Evolutionary conservation across 768 basidiomycete species (phyloP), one percentile per base, ranked within the genome.

Genomic region (Baorangia bicolor): DNA sequence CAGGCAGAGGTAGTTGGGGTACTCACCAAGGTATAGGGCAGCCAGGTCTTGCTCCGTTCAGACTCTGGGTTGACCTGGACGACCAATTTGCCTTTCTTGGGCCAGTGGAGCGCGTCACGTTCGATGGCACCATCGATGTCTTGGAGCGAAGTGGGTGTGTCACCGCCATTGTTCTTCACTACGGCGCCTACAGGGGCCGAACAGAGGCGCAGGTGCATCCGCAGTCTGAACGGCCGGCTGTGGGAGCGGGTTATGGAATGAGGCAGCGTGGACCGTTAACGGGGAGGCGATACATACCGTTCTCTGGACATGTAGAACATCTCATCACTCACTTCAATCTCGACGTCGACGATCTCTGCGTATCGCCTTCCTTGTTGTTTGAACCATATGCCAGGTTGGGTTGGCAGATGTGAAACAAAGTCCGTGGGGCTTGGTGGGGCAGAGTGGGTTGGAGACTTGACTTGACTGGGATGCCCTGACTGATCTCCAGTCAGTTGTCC

Each of bases 11-110:
- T 5, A 12, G 16, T 2, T 21, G 51, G 16, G 37, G 9, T 21
- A 68, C 75, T 59, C 21, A 81, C 82, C 70, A 82, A 52, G 33
- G 74, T 49, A 28, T 70, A 49, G 23, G 81, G 79, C n/a, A 82
- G 57, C 75, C 77, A 80, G 3, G 71, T 75, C 56, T 68, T 72
- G 38, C 69, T 72, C 21, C 64, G 58, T 8, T 59, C 55, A 9
- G 63, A 64, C 2, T 62, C 69, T 5, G 72, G 73, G 60, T 84
- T 84, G 48, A 81, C 68, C 53, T 75, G 72, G 30, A 83, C 63
- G 38, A 81, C 69, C 21, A 83, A 61, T 27, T 71, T 70, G 37
- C 81, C 81, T 44, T 72, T 69, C 34, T 62, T 53, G 42, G 82
- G 82, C 82, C 82, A 83, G 39, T 55, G 53, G 35, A 49, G 45